Conservation (phyloP, 2,329 filamentous ascomycete species). For the Thelonectria olida region DNA sequence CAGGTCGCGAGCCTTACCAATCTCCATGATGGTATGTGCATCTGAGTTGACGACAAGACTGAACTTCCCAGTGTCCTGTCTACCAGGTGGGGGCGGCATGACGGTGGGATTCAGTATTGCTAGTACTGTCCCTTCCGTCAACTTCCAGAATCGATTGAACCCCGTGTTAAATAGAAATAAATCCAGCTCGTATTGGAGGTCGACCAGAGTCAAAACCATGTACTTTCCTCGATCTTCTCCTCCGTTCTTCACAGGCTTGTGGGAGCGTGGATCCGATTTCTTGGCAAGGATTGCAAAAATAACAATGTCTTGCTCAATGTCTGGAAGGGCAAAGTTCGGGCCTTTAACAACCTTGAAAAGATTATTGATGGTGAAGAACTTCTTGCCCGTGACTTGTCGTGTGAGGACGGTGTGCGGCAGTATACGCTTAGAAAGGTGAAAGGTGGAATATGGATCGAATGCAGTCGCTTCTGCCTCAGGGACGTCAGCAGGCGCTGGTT, state of each 20-base stretch:
- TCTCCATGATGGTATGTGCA: conserved; percentile 88
- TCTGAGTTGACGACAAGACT: conserved; percentile 86
- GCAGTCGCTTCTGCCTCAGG: conserved; percentile 49
- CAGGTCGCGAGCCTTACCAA: conserved; percentile 85
- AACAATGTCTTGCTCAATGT: conserved; percentile 87
- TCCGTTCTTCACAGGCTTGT: conserved; percentile 59
- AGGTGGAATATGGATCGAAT: conserved; percentile 87
- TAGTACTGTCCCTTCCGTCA: conserved; percentile 89
- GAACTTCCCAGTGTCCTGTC: conserved; percentile 83
- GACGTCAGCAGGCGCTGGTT: conserved; percentile 30
- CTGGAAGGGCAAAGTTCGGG: conserved; percentile 83
- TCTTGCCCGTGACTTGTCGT: conserved; percentile 81
- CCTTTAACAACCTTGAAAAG: conserved; percentile 83
- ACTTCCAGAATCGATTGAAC: conserved; percentile 92
- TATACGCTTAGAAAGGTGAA: conserved; percentile 84
- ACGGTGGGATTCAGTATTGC: conserved; percentile 92
- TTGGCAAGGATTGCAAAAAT: conserved; percentile 87
- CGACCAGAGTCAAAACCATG: conserved; percentile 89
- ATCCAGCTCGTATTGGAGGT: conserved; percentile 90
- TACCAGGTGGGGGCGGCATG: conserved; percentile 83
- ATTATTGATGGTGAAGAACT: conserved; percentile 80
- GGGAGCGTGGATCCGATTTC: conserved; percentile 81
- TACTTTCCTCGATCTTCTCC: conserved; percentile 78
- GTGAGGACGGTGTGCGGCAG: conserved; percentile 84
- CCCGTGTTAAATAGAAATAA: conserved; percentile 91